Base-by-base conservation (phyloP, 139 green algal genomes). In the Yamagishiella unicocca region DNA sequence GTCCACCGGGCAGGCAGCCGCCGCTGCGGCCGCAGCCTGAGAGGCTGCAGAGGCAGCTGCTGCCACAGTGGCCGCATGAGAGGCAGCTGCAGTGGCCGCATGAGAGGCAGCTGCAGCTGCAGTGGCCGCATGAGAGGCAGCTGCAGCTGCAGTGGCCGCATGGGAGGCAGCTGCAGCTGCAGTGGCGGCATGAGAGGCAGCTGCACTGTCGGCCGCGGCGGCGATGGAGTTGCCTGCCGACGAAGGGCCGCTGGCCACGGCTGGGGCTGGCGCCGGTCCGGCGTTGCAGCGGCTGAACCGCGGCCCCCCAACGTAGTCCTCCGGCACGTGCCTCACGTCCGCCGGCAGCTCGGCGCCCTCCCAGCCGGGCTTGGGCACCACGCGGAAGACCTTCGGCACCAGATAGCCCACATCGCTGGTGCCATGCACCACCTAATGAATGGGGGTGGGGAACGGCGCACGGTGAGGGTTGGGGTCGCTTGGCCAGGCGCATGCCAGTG, bases 311-410 rank as follows among this genome's bases (percentile, higher is more conserved):
- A 50, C 53, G 40, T 83, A 90, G 55, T 84, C 50, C 27, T 42
- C 37, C 8, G 86, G 86, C 86, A 77, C 70, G 21, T 88, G 29
- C 27, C 72, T 70, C 35, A 87, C 31, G 38, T 70, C 74, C 1
- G 72, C 1, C 2, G 58, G 14, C n/a, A 82, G 66, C 46, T 77
- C 45, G 33, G 10, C 37, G 45, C 66, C 66, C 37, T 87, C 64
- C 81, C 81, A 79, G 67, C 81, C 81, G 0, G 64, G 31, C 83
- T 97, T 98, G 46, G 68, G 50, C 81, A 96, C 94, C 27, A 98
- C 75, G 46, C 96, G 95, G 84, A 98, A 98, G 9, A 77, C 66
- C 3, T 87, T 92, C 14, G 95, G 93, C 50, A 94, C 90, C 38
- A 97, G 88, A 35, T 96, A 79, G 1, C 85, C 96, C 43, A 93